A percentile compares a stretch with the other conserved stretches of the same genome.
phyloP scores from a whole-genome alignment of 257 asterid species.

The Salvia splendens region DNA sequence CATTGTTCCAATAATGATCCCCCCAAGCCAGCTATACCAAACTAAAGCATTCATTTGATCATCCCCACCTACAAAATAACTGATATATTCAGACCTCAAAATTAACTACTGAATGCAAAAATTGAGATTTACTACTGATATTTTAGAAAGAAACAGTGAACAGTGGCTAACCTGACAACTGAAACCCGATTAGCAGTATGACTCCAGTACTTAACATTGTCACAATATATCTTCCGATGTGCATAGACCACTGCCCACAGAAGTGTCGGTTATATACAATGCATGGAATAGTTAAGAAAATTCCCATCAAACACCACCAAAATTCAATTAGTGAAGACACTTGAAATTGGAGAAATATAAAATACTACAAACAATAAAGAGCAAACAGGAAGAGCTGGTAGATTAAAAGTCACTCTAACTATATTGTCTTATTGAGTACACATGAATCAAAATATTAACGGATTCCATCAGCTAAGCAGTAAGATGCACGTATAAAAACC shows the following conservation, averaged over 20 bases:
- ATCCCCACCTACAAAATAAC: conserved; percentile 68
- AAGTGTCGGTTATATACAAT: background rate
- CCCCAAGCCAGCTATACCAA: conserved; percentile 99
- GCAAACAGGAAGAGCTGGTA: background rate
- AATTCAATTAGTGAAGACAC: background rate
- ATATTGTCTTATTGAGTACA: background rate
- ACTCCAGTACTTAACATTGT: conserved; percentile 93
- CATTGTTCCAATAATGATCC: conserved; percentile 93
- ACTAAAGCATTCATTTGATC: conserved; percentile 82
- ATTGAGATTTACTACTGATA: background rate
- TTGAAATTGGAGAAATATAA: background rate
- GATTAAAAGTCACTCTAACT: background rate
- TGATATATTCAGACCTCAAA: conserved; percentile 18
- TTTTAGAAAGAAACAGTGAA: background rate
- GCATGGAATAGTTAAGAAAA: conserved; percentile 1
- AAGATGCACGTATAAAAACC: background rate
- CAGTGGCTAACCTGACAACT: conserved; percentile 76
- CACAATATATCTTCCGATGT: conserved; percentile 81
- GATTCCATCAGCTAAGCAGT: background rate
- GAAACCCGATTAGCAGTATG: conserved; percentile 79
- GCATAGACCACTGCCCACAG: conserved; percentile 62
- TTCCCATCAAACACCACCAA: conserved; percentile 1
- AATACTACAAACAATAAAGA: background rate
- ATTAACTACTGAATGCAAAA: conserved; percentile 13
- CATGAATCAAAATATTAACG: conserved; percentile 13